These are phyloP conservation scores for Strigomonas oncopelti DNA, from an alignment of 208 protist genomes.

Conservation along the genomic window DNA sequence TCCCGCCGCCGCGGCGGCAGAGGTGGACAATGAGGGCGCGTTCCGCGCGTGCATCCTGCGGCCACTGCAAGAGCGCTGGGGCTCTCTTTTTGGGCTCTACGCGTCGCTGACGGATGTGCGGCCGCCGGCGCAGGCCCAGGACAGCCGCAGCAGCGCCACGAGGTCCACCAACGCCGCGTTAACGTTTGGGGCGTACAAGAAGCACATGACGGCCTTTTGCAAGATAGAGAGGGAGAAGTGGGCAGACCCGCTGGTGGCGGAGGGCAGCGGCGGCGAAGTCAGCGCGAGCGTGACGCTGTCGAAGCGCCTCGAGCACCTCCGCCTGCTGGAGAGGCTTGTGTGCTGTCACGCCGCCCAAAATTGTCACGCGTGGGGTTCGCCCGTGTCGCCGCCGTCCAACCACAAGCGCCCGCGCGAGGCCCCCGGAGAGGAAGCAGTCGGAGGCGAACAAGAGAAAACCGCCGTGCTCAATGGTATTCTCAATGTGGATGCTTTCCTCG, in stretches of 20 bases:
- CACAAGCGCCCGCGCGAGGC: background rate
- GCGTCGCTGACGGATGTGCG: constrained; percentile 23
- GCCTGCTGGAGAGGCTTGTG: background rate
- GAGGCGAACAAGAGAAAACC: background rate
- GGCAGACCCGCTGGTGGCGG: background rate
- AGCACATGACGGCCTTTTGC: background rate
- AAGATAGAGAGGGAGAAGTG: background rate
- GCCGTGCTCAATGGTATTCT: background rate
- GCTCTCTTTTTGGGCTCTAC: constrained; percentile 17
- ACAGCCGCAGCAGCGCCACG: constrained; percentile 13
- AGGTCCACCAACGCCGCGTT: constrained; percentile 5
- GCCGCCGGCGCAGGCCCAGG: constrained; percentile 12
- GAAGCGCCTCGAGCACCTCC: background rate
- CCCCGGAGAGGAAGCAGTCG: background rate
- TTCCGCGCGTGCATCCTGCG: background rate
- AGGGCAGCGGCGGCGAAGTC: background rate
- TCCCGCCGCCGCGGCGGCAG: no score
- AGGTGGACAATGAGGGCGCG: background rate
- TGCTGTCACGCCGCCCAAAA: background rate
- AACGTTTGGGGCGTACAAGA: background rate
- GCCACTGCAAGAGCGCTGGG: background rate
- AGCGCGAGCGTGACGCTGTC: background rate
- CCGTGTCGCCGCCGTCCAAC: no score
- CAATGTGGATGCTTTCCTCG: background rate
- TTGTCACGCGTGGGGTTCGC: no score